A percentile compares a stretch with the other conserved stretches of the same genome.
phyloP scores from a whole-genome alignment of 2,329 filamentous ascomycete species.

The Aspergillus sp. region DNA sequence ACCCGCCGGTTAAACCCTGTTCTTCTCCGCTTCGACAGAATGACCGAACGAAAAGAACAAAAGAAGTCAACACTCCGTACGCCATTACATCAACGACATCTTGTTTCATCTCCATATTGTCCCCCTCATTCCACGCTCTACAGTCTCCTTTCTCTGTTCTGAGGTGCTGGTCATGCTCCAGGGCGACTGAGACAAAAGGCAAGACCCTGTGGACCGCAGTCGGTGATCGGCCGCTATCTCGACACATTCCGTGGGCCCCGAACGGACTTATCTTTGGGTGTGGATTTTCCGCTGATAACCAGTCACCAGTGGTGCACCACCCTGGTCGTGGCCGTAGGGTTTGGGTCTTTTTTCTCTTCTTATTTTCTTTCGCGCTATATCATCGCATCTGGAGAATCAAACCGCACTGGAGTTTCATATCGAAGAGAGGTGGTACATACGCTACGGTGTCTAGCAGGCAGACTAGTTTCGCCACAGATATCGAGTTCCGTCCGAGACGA shows the following conservation, averaged over 20 bases:
- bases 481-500: background rate
- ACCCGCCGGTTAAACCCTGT: background rate
- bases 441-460: background rate
- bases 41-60: too few relatives aligned
- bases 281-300: too few relatives aligned
- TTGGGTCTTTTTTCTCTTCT: background rate
- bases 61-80: too few relatives aligned
- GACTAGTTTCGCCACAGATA: background rate
- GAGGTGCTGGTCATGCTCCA: too few relatives aligned
- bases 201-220: background rate
- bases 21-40: too few relatives aligned
- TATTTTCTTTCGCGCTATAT: background rate
- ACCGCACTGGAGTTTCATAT: too few relatives aligned
- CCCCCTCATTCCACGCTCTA: too few relatives aligned
- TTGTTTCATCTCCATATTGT: too few relatives aligned
- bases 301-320: background rate
- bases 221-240: slow-evolving; percentile 1
- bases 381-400: background rate
- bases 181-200: too few relatives aligned
- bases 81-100: too few relatives aligned
- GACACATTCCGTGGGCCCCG: background rate
- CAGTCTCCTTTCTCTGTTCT: too few relatives aligned
- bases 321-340: background rate
- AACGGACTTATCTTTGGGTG: background rate
- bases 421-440: too few relatives aligned